phyloP scores from a whole-genome alignment of 331 rosid species.

The Saraca asoca region DNA sequence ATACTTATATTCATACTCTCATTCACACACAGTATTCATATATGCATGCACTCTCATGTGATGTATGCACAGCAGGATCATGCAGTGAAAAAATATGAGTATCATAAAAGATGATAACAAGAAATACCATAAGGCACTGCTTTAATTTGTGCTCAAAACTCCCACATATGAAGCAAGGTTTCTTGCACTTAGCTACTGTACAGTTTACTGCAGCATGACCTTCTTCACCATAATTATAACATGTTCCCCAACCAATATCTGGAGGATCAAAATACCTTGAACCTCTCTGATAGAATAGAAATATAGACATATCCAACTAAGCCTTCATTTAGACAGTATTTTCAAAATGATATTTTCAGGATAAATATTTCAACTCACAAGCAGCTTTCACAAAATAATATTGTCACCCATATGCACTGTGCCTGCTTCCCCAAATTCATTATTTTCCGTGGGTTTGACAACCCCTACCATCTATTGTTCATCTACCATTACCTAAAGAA shows the following conservation, averaged over 20 bases:
- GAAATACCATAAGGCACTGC: conserved; percentile 57
- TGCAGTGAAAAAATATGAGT: no score
- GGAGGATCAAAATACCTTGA: conserved; percentile 98
- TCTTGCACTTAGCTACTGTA: conserved; percentile 61
- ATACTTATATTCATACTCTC: neutral
- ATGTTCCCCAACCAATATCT: conserved; percentile 74
- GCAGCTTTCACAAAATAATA: conserved; percentile 74
- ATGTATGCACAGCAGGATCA: neutral
- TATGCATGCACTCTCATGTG: neutral
- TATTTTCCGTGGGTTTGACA: conserved; percentile 26
- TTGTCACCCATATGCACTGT: conserved; percentile 49
- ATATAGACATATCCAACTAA: conserved; percentile 45
- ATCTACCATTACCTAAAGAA: conserved; percentile 38
- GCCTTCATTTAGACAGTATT: conserved; percentile 42
- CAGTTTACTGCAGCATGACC: conserved; percentile 86
- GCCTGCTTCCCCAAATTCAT: conserved; percentile 43
- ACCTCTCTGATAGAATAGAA: conserved; percentile 72
- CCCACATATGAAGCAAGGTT: conserved; percentile 90
- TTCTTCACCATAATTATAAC: conserved; percentile 88
- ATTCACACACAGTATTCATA: neutral
- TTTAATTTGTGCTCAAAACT: conserved; percentile 75
- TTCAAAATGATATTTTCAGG: conserved; percentile 41
- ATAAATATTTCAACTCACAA: conserved; percentile 68
- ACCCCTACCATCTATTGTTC: conserved; percentile 26
- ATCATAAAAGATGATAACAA: neutral